Evolutionary conservation across 192 early-diverging fungal species (phyloP).

Genomic region (Dissophora globulifera): DNA sequence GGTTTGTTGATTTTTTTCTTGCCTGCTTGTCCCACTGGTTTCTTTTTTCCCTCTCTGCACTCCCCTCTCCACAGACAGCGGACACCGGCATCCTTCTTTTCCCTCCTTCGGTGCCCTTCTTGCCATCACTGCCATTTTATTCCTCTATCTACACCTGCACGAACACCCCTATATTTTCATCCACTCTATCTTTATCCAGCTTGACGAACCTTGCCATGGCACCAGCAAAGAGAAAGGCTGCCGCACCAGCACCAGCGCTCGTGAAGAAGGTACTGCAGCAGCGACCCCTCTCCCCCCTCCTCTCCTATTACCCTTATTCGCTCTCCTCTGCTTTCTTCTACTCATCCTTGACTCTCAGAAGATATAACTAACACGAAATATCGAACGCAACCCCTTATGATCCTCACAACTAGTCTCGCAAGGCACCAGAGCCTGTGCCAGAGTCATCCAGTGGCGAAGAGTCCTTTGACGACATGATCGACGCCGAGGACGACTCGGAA

Average conservation of each 20-base stretch:
- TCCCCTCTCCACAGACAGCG: background rate
- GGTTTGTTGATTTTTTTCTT: slow-evolving; percentile 5
- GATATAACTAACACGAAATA: too few relatives aligned
- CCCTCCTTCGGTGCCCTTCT: background rate
- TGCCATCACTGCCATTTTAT: background rate
- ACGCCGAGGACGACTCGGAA: slow-evolving; percentile 64
- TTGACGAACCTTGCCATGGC: slow-evolving; percentile 1
- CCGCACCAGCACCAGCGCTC: slow-evolving; percentile 12
- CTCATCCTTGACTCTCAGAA: background rate
- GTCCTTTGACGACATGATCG: slow-evolving; percentile 43
- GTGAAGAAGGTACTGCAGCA: slow-evolving; percentile 46
- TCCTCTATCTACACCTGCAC: background rate
- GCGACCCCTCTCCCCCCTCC: too few relatives aligned
- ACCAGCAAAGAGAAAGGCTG: slow-evolving; percentile 17
- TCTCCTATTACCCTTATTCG: too few relatives aligned
- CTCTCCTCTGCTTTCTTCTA: background rate
- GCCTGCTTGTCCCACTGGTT: background rate
- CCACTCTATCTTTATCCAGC: too few relatives aligned
- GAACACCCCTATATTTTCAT: too few relatives aligned
- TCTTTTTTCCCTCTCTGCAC: background rate
- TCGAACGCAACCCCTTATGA: too few relatives aligned
- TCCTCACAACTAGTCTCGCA: slow-evolving; percentile 21
- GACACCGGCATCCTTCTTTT: background rate
- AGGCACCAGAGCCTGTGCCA: slow-evolving; percentile 31
- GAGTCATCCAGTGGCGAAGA: slow-evolving; percentile 36